Conservation (phyloP, 371 early-diverging fungal genomes). For the Choanephora cucurbitarum region DNA sequence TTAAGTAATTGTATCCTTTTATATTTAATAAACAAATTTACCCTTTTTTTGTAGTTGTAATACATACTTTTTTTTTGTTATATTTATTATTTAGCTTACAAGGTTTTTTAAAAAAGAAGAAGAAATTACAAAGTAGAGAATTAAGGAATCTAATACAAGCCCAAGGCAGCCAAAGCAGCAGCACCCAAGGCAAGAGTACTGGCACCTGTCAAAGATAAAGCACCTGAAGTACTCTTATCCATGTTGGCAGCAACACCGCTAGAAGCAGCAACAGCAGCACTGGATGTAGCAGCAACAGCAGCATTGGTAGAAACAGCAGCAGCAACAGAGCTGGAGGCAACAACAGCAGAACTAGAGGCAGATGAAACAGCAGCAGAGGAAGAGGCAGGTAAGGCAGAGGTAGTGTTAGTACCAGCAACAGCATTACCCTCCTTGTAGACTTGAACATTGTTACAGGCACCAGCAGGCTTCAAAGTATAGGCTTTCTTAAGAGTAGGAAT, state of each 20-base stretch:
- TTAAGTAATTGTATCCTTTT: conserved; percentile 1
- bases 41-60: neutral
- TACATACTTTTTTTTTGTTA: conserved; percentile 5
- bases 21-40: too few species aligned
- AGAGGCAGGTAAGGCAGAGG: conserved; percentile 12
- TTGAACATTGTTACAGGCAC: conserved; percentile 28
- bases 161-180: conserved; percentile 15
- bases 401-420: conserved; percentile 2
- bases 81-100: neutral
- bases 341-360: conserved; percentile 1
- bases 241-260: conserved; percentile 10
- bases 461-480: conserved; percentile 30
- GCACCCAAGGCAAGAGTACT: conserved; percentile 15
- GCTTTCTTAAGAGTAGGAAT: conserved; percentile 35
- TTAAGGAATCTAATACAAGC: conserved; percentile 17
- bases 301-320: conserved; percentile 8
- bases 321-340: conserved; percentile 3
- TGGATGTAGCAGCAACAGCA: conserved; percentile 9
- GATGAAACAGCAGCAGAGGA: conserved; percentile 12
- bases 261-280: conserved; percentile 11
- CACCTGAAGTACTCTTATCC: conserved; percentile 6
- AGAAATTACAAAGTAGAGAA: neutral
- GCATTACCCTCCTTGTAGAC: conserved; percentile 29
- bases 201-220: conserved; percentile 15
- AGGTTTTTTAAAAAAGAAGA: neutral